Percentiles rank a stretch among this genome's conserved stretches.
Evolutionary conservation across 192 early-diverging fungal genomes (phyloP).

Genomic region (Umbelopsis vinacea): DNA sequence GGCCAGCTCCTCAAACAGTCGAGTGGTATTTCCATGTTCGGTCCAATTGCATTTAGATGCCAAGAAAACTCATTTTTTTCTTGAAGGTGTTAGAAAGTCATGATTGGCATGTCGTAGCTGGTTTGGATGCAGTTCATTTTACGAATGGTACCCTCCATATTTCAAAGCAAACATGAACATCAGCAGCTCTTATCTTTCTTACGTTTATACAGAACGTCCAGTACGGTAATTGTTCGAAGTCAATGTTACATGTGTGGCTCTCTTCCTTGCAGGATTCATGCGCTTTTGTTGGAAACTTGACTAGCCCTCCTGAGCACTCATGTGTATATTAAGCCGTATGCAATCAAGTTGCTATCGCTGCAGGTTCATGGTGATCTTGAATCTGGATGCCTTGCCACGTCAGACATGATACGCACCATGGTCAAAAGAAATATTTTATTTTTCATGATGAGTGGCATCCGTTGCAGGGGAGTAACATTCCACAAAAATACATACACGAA

Average conservation of each 20-base stretch:
- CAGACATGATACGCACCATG: too few species aligned
- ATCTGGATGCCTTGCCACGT: background rate
- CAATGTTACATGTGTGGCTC: background rate
- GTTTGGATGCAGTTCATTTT: too few species aligned
- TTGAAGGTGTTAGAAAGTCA: background rate
- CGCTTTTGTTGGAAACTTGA: slow-evolving; percentile 5
- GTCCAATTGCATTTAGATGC: slow-evolving; percentile 16
- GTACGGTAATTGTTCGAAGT: background rate
- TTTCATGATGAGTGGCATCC: background rate
- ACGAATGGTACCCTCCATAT: too few species aligned
- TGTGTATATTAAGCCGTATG: background rate
- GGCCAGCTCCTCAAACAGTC: slow-evolving; percentile 5
- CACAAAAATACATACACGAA: background rate
- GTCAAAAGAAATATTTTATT: background rate
- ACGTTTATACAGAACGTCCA: background rate
- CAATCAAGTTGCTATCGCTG: background rate
- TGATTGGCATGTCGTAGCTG: too few species aligned
- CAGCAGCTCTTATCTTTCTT: background rate
- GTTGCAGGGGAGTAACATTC: background rate
- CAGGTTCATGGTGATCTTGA: background rate
- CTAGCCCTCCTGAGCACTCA: background rate
- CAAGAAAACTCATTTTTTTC: slow-evolving; percentile 2
- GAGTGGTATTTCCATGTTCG: slow-evolving; percentile 20
- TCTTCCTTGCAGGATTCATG: background rate
- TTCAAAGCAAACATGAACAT: background rate